These are phyloP conservation scores for Calonectria pseudoreteaudii DNA, from an alignment of 2,329 filamentous ascomycete species.

Conservation along the genomic window DNA sequence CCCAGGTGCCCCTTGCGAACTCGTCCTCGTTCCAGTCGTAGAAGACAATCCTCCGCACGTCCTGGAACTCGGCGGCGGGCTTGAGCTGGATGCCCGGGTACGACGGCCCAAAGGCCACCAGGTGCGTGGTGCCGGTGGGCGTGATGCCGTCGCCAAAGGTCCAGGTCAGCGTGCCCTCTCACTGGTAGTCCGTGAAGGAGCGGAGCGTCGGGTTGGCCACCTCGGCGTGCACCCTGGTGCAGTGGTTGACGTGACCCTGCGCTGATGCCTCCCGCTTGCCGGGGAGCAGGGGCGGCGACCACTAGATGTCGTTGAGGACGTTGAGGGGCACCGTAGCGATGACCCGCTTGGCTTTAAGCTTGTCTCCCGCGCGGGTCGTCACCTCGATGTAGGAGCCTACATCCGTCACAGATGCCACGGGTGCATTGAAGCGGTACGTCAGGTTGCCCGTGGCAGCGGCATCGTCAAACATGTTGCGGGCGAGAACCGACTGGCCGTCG, in stretches of 20 bases:
- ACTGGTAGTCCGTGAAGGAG: constrained; percentile 19
- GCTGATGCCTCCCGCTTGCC: constrained; percentile 15
- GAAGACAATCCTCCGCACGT: constrained; percentile 20
- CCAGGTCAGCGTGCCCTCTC: constrained; percentile 21
- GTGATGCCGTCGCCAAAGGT: constrained; percentile 26
- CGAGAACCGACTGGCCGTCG: constrained; percentile 20
- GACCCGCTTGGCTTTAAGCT: constrained; percentile 7
- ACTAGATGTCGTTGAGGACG: constrained; percentile 18
- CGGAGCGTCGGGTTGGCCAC: constrained; percentile 17
- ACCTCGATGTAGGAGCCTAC: constrained; percentile 18
- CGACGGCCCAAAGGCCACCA: constrained; percentile 24
- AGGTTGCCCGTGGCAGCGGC: constrained; percentile 19
- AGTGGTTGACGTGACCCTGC: constrained; percentile 25
- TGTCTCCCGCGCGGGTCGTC: constrained; percentile 10
- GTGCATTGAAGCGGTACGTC: constrained; percentile 21
- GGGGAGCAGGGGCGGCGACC: constrained; percentile 19
- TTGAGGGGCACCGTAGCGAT: constrained; percentile 25
- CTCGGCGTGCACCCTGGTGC: constrained; percentile 27
- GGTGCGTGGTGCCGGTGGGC: constrained; percentile 24
- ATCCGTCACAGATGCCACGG: constrained; percentile 15
- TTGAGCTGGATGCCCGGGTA: constrained; percentile 20
- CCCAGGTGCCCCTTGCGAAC: constrained; percentile 27
- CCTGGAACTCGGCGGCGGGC: constrained; percentile 7
- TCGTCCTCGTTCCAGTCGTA: constrained; percentile 32
- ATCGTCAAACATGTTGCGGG: constrained; percentile 21